A percentile compares a stretch with the other conserved stretches of the same genome.
Evolutionary conservation across 768 basidiomycete genomes (phyloP).

Genomic region (Leucocoprinus leucothites): DNA sequence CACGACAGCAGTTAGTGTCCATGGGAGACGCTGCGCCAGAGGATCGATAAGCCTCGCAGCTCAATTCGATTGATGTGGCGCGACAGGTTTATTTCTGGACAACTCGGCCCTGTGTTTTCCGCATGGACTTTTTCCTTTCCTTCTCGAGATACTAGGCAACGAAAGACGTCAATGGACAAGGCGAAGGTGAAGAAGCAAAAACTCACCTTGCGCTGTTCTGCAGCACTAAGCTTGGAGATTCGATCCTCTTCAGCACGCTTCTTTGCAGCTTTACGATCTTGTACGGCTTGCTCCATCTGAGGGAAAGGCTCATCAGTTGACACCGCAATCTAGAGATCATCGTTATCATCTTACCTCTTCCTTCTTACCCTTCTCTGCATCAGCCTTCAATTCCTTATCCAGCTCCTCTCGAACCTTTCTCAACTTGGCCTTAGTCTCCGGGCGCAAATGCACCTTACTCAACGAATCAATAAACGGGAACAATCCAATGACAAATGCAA

Average conservation of each 20-base stretch:
- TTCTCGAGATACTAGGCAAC: constrained; percentile 50
- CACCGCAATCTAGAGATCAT: not conserved
- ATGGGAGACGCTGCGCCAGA: too few species aligned
- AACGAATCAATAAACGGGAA: constrained; percentile 77
- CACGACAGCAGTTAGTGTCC: too few species aligned
- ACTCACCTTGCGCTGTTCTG: constrained; percentile 78
- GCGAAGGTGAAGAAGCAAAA: constrained; percentile 2
- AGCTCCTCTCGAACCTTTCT: constrained; percentile 71
- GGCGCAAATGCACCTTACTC: constrained; percentile 56
- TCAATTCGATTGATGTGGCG: not conserved
- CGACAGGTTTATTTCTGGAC: constrained; percentile 41
- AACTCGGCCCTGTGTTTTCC: constrained; percentile 67
- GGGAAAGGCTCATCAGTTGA: not conserved
- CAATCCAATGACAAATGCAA: constrained; percentile 60
- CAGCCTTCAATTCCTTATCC: constrained; percentile 64
- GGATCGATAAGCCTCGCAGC: not conserved
- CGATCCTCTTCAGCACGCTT: constrained; percentile 72
- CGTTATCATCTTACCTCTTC: constrained; percentile 51
- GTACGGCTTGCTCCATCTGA: constrained; percentile 44
- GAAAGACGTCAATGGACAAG: not conserved
- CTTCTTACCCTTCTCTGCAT: constrained; percentile 61
- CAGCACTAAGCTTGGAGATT: constrained; percentile 66
- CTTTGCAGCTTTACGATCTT: constrained; percentile 71
- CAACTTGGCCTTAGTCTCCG: constrained; percentile 81
- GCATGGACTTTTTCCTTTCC: constrained; percentile 69